These are phyloP conservation scores for Monilinia vaccinii-corymbosi DNA, from an alignment of 2,329 filamentous ascomycete species.

Conservation along the genomic window DNA sequence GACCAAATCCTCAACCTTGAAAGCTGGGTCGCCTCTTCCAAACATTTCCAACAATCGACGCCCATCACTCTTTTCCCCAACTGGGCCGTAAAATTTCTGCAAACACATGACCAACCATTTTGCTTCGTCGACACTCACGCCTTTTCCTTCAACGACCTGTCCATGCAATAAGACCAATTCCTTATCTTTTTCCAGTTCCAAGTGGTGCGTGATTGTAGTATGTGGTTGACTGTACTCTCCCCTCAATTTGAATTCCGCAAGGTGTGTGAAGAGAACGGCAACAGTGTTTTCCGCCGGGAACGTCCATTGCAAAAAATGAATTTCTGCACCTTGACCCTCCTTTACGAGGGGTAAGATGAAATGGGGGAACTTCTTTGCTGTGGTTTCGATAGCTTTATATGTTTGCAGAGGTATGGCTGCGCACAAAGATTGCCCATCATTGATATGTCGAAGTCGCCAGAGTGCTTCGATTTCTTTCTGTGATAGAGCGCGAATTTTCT, in stretches of 20 bases:
- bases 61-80: slow-evolving; percentile 44
- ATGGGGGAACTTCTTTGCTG: slow-evolving; percentile 68
- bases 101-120: slow-evolving; percentile 85
- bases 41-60: slow-evolving; percentile 77
- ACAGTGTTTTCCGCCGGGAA: slow-evolving; percentile 65
- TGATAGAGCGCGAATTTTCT: slow-evolving; percentile 65
- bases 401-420: slow-evolving; percentile 66
- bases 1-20: slow-evolving; percentile 75
- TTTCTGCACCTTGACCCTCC: slow-evolving; percentile 63
- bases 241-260: slow-evolving; percentile 85
- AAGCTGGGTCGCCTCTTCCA: slow-evolving; percentile 63
- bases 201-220: slow-evolving; percentile 86
- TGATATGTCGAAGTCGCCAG: slow-evolving; percentile 82
- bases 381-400: slow-evolving; percentile 63
- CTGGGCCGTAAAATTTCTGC: slow-evolving; percentile 82
- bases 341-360: slow-evolving; percentile 86
- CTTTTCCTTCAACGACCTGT: slow-evolving; percentile 63
- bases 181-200: slow-evolving; percentile 65
- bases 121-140: slow-evolving; percentile 72
- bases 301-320: slow-evolving; percentile 95
- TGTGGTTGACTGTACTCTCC: slow-evolving; percentile 88
- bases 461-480: slow-evolving; percentile 75
- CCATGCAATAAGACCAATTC: slow-evolving; percentile 83
- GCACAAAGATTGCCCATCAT: slow-evolving; percentile 66
- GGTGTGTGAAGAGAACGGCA: slow-evolving; percentile 84